Evolutionary conservation across 2,329 filamentous ascomycete genomes (phyloP).

Genomic region (Lecanicillium sp.): DNA sequence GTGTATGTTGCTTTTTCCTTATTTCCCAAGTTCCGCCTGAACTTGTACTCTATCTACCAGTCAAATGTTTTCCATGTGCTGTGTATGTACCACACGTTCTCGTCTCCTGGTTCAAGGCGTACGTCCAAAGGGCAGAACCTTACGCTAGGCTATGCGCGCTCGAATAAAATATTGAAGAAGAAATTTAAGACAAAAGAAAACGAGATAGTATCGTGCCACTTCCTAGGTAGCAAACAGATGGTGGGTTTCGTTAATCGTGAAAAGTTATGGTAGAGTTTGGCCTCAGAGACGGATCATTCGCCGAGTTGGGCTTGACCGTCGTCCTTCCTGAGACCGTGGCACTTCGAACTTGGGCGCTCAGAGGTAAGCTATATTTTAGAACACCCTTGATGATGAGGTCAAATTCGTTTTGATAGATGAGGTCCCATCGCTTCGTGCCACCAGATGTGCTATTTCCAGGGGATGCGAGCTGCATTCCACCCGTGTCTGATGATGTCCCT

Average conservation of each 20-base stretch:
- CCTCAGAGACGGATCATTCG: constrained; percentile 51
- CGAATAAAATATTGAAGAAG: constrained; percentile 2
- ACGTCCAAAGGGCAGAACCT: constrained; percentile 8
- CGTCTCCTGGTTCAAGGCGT: neutral
- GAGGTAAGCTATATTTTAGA: constrained; percentile 67
- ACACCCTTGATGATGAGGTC: constrained; percentile 88
- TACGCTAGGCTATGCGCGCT: constrained; percentile 6
- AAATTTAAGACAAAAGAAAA: constrained; percentile 8
- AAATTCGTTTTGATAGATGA: constrained; percentile 84
- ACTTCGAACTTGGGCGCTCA: constrained; percentile 52
- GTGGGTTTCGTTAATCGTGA: constrained; percentile 10
- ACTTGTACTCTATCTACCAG: neutral
- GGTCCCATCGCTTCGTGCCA: constrained; percentile 81
- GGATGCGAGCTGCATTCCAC: constrained; percentile 70
- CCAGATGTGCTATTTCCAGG: constrained; percentile 87
- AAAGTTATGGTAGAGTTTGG: constrained; percentile 61
- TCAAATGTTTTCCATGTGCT: neutral
- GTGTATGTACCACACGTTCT: neutral
- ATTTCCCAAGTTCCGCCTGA: neutral
- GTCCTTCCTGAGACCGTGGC: constrained; percentile 52
- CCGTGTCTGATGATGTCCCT: constrained; percentile 62
- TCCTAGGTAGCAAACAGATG: constrained; percentile 5
- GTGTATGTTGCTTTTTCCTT: neutral
- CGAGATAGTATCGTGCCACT: neutral
- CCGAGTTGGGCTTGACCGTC: constrained; percentile 53